phyloP scores from a whole-genome alignment of 2,329 filamentous ascomycete genomes.

The Penicillium sp. region DNA sequence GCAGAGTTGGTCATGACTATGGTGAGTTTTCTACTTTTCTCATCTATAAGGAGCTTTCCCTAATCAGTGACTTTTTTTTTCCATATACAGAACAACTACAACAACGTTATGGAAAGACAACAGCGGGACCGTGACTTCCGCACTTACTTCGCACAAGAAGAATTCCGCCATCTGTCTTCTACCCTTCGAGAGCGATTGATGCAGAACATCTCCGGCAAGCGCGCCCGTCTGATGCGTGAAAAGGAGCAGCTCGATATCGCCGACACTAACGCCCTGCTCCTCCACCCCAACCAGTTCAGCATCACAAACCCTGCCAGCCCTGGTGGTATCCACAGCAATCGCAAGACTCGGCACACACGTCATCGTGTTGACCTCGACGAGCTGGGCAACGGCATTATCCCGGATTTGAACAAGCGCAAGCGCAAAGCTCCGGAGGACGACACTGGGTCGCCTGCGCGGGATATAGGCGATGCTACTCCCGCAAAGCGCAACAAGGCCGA shows the following conservation, averaged over 20 bases:
- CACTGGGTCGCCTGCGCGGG: conserved; percentile 56
- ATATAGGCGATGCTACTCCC: conserved; percentile 46
- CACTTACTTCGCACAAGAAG: conserved; percentile 61
- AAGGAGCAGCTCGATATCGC: conserved; percentile 67
- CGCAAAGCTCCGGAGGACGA: conserved; percentile 59
- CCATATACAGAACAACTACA: conserved; percentile 54
- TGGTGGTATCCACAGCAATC: conserved; percentile 58
- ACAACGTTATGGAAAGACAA: conserved; percentile 55
- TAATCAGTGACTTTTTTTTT: conserved; percentile 2
- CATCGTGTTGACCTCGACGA: conserved; percentile 57
- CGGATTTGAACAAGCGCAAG: conserved; percentile 57
- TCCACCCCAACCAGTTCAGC: conserved; percentile 65
- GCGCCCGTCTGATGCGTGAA: conserved; percentile 58
- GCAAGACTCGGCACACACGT: conserved; percentile 62
- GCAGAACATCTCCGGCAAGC: conserved; percentile 56
- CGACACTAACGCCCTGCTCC: conserved; percentile 63
- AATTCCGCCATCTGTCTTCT: conserved; percentile 57
- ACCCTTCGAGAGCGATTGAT: conserved; percentile 62
- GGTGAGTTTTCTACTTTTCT: conserved; percentile 55
- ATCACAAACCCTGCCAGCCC: conserved; percentile 64
- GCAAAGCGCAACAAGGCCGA: conserved; percentile 55
- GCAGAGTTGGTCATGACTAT: conserved; percentile 75
- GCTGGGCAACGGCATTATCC: conserved; percentile 46
- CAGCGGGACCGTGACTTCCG: conserved; percentile 58
- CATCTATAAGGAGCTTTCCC: neutral